Evolutionary conservation across 1,284 basidiomycete species (phyloP).

Genomic region (Fomitopsis betulina): DNA sequence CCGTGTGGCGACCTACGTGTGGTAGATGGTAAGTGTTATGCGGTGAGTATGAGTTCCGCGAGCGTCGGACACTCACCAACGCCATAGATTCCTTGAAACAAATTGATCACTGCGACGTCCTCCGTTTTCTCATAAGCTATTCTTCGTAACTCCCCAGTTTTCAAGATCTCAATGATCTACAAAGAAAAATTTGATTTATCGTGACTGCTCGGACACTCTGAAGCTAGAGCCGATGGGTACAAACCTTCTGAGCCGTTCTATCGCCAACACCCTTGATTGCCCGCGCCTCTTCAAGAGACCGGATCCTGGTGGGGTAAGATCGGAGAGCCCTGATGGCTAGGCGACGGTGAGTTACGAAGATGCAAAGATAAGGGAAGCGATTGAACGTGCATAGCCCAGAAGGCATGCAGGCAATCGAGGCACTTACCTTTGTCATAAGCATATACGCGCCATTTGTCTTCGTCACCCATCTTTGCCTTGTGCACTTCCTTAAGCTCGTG

Average conservation of each 20-base stretch:
- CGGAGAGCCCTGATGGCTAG: conserved; percentile 54
- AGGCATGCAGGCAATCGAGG: not conserved
- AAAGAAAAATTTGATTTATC: not conserved
- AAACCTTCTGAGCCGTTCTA: conserved; percentile 72
- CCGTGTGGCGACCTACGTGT: conserved; percentile 50
- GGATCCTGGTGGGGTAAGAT: conserved; percentile 57
- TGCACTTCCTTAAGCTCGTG: conserved; percentile 58
- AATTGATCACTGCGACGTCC: conserved; percentile 44
- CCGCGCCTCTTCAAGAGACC: conserved; percentile 56
- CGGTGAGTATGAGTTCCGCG: not conserved
- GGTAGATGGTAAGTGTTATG: not conserved
- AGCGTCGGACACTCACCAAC: conserved; percentile 51
- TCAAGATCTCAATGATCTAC: conserved; percentile 74
- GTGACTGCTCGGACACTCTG: not conserved
- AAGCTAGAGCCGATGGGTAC: conserved; percentile 1
- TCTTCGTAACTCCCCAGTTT: conserved; percentile 61
- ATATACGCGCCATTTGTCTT: conserved; percentile 59
- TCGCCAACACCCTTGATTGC: conserved; percentile 65
- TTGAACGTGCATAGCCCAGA: not conserved
- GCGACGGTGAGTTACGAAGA: not conserved
- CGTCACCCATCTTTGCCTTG: conserved; percentile 46
- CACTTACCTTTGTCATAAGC: conserved; percentile 56
- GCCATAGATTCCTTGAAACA: conserved; percentile 81
- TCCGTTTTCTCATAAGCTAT: conserved; percentile 60
- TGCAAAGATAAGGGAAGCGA: not conserved